Evolutionary conservation across 805 yeast species (phyloP).

Genomic region (Scheffersomyces coipomensis): DNA sequence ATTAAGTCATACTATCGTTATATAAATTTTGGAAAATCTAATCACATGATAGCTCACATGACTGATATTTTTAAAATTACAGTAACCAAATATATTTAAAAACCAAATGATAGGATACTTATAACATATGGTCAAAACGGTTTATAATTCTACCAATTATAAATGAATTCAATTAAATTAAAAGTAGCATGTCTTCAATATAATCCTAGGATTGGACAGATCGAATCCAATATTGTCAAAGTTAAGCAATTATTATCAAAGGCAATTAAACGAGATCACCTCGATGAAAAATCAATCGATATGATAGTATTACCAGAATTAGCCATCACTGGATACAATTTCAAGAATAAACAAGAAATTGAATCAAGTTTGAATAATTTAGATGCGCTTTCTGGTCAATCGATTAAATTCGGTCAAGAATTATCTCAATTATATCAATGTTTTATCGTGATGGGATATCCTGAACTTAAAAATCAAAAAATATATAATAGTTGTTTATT

Average conservation of each 20-base stretch:
- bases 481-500: conserved; percentile 75
- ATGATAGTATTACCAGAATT: conserved; percentile 80
- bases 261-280: conserved; percentile 12
- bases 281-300: too few species aligned
- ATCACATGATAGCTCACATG: too few species aligned
- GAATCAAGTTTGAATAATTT: conserved; percentile 57
- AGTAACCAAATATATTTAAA: too few species aligned
- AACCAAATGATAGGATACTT: too few species aligned
- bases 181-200: conserved; percentile 67
- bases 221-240: conserved; percentile 51
- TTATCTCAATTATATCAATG: conserved; percentile 53
- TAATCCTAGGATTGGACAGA: conserved; percentile 61
- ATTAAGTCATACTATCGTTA: too few species aligned
- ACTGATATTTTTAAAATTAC: too few species aligned
- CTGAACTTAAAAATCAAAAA: conserved; percentile 46
- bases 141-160: too few species aligned
- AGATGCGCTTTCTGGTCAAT: conserved; percentile 35
- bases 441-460: conserved; percentile 79
- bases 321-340: conserved; percentile 83
- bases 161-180: conserved; percentile 37
- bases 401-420: conserved; percentile 55
- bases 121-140: too few species aligned
- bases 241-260: conserved; percentile 40
- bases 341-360: conserved; percentile 44
- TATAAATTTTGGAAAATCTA: too few species aligned